Evolutionary conservation across 345 rosid species (phyloP).

Genomic region (Bruguiera parviflora): DNA sequence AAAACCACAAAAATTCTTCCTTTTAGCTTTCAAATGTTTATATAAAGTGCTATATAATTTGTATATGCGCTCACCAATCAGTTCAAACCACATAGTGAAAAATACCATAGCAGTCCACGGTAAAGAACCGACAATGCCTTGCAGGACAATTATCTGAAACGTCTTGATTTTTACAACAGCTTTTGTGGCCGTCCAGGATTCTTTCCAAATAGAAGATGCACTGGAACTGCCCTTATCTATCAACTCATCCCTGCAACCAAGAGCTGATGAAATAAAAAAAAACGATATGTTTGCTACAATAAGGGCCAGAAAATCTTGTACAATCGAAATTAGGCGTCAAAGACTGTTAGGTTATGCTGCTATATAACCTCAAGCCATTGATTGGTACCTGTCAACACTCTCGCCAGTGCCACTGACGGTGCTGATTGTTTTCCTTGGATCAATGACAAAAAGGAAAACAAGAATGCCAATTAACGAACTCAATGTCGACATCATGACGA

Average conservation of each 20-base stretch:
- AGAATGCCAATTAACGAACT: constrained; percentile 74
- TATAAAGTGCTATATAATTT: neutral
- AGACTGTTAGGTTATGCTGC: neutral
- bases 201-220: constrained; percentile 56
- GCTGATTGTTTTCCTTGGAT: constrained; percentile 50
- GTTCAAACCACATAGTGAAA: constrained; percentile 95
- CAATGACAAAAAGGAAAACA: constrained; percentile 66
- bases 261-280: constrained; percentile 12
- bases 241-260: constrained; percentile 49
- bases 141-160: constrained; percentile 80
- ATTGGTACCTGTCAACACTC: constrained; percentile 32
- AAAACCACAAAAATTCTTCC: neutral
- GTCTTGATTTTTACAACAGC: constrained; percentile 74
- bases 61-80: constrained; percentile 54
- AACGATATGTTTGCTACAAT: neutral
- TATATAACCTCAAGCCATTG: constrained; percentile 1
- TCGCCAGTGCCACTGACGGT: constrained; percentile 10
- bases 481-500: constrained; percentile 77
- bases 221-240: constrained; percentile 36
- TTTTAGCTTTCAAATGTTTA: neutral
- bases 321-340: neutral
- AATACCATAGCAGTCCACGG: constrained; percentile 99
- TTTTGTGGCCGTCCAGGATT: constrained; percentile 67
- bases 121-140: constrained; percentile 82
- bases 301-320: neutral